Evolutionary conservation across 2,329 filamentous ascomycete species (phyloP).

Genomic region (Xylariaceae sp.): DNA sequence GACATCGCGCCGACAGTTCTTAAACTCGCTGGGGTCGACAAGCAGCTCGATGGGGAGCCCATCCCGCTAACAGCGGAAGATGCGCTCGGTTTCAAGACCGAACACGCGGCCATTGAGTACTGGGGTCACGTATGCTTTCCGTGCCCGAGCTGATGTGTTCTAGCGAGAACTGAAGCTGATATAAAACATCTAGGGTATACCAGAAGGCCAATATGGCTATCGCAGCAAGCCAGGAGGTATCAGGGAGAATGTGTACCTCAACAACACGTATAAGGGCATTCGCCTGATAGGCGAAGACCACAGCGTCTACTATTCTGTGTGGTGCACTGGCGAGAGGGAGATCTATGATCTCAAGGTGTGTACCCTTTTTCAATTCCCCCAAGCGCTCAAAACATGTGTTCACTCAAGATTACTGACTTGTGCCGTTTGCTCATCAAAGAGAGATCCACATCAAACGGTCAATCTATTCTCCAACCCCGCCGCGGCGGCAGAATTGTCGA

Average conservation of each 20-base stretch:
- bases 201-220: too few species aligned
- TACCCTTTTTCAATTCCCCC: too few species aligned
- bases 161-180: too few species aligned
- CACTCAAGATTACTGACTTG: too few species aligned
- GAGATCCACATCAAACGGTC: too few species aligned
- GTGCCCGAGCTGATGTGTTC: conserved; percentile 28
- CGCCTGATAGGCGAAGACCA: conserved; percentile 45
- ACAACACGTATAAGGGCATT: conserved; percentile 50
- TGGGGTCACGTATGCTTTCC: conserved; percentile 40
- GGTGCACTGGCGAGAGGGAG: conserved; percentile 56
- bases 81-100: conserved; percentile 31
- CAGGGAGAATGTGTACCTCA: conserved; percentile 20
- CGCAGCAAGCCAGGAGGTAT: conserved; percentile 5
- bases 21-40: conserved; percentile 38
- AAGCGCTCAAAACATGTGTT: too few species aligned
- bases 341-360: conserved; percentile 48
- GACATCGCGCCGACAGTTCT: conserved; percentile 61
- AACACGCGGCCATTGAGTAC: conserved; percentile 47
- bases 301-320: conserved; percentile 43
- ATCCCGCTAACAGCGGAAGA: conserved; percentile 32
- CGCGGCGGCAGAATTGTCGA: too few species aligned
- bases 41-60: conserved; percentile 47
- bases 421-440: too few species aligned
- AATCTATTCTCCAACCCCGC: too few species aligned
- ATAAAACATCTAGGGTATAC: too few species aligned